Percentiles rank a stretch among this genome's conserved stretches.
phyloP scores from a whole-genome alignment of 2,329 filamentous ascomycete genomes.

The Sporothrix globosa region DNA sequence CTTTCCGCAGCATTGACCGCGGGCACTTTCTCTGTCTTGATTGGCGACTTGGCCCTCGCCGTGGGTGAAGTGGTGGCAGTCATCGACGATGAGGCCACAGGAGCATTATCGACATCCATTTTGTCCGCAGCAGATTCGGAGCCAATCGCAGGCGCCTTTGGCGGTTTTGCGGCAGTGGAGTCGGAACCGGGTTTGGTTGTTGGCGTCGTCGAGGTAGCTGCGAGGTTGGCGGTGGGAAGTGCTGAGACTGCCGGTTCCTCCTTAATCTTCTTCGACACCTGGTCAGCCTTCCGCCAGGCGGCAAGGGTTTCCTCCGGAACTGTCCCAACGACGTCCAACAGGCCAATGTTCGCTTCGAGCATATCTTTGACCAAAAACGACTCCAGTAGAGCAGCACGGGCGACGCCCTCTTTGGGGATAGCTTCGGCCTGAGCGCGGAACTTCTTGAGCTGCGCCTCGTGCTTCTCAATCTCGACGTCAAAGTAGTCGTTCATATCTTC shows the following conservation, averaged over 20 bases:
- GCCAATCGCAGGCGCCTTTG: not conserved
- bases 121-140: not conserved
- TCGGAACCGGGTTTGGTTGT: not conserved
- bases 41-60: conserved; percentile 4
- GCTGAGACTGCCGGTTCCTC: not conserved
- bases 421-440: conserved; percentile 48
- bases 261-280: conserved; percentile 9
- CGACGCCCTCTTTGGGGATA: conserved; percentile 49
- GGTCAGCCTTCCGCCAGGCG: conserved; percentile 36
- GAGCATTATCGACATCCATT: conserved; percentile 1
- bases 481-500: conserved; percentile 63
- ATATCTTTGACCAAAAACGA: conserved; percentile 55
- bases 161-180: not conserved
- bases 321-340: conserved; percentile 50
- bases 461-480: conserved; percentile 56
- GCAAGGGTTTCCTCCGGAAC: conserved; percentile 45
- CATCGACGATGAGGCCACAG: not conserved
- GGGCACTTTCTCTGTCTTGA: conserved; percentile 23
- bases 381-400: conserved; percentile 51
- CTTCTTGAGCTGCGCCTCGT: conserved; percentile 54
- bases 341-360: conserved; percentile 50
- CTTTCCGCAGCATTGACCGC: not conserved
- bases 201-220: not conserved
- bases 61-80: not conserved
- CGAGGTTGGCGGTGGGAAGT: not conserved